Base-by-base conservation (phyloP, 202 grass and related monocot genomes). In the Bolboschoenoplectus hybrid region DNA sequence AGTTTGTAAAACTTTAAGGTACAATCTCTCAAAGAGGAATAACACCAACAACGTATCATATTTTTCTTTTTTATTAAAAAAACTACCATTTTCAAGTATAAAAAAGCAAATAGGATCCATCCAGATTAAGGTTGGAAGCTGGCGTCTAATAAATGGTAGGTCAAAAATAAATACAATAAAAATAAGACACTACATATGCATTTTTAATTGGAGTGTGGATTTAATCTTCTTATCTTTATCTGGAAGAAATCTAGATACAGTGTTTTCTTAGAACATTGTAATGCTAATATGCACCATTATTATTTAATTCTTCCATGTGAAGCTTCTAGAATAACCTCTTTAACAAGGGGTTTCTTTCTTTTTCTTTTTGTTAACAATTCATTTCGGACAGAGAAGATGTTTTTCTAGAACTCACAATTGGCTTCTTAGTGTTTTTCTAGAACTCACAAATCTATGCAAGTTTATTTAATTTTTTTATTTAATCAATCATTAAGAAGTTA, bases 141-240 rank as follows among this genome's bases (percentile, higher is more conserved):
- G 76, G 38, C 43, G 76, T 80, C 76, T 79, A 58, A 77, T 77
- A 6, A 39, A 7, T 77, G 5, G 32, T 4, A 26, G 55, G 52
- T 80, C 76, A 60, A 43, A 80, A 41, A 0, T 36, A 38, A 56
- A 57, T 57, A 35, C 38, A 76, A 20, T 75, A 52, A 36, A 38
- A 76, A 38, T 14, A 52, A 75, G 26, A 51, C 49, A 78, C 26
- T 39, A 39, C 26, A 26, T 26, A 26, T 4, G 53, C 7, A 80
- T 7, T 80, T 20, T 80, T 80, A 35, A 43, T 60, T 80, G 16
- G 13, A 11, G 9, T 71, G 17, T 46, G 17, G 9, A 52, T 50
- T 32, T 20, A 46, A 2, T 46, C 2, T 36, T 63, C 3, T 13
- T 67, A 5, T 16, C 34, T 67, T 67, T 67, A 67, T 67, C 7